Conservation (phyloP, 1,139 yeast genomes). For the Diutina mesorugosa region DNA sequence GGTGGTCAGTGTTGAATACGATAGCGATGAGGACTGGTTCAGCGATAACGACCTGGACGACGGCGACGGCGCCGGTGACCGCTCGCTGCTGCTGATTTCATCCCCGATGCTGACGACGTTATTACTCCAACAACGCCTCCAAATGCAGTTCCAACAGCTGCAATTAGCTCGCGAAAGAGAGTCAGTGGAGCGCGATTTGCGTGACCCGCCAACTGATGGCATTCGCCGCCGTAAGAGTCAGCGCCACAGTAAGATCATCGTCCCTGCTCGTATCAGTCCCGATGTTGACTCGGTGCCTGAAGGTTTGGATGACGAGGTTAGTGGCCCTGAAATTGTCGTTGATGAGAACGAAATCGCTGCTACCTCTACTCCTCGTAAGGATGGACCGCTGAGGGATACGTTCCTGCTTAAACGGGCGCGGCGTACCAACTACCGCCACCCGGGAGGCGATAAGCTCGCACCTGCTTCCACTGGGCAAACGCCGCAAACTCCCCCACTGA, state of each 20-base stretch:
- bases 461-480: constrained; percentile 5
- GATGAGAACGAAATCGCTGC: not conserved
- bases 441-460: constrained; percentile 5
- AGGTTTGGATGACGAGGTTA: not conserved
- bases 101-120: not conserved
- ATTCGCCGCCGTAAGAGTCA: not conserved
- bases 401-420: constrained; percentile 20
- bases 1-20: not conserved
- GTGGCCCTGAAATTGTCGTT: not conserved
- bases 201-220: not conserved
- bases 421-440: constrained; percentile 28
- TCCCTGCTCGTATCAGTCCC: not conserved
- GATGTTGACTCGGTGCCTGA: not conserved
- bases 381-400: not conserved
- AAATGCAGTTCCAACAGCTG: constrained; percentile 1
- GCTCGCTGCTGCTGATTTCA: not conserved
- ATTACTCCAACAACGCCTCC: not conserved
- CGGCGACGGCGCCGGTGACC: not conserved
- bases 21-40: constrained; percentile 1
- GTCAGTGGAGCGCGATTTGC: not conserved
- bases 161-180: not conserved
- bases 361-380: not conserved
- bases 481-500: too few species aligned
- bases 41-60: not conserved
- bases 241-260: not conserved